phyloP scores from a whole-genome alignment of 2,329 filamentous ascomycete species.

The Dactylonectria estremocensis region DNA sequence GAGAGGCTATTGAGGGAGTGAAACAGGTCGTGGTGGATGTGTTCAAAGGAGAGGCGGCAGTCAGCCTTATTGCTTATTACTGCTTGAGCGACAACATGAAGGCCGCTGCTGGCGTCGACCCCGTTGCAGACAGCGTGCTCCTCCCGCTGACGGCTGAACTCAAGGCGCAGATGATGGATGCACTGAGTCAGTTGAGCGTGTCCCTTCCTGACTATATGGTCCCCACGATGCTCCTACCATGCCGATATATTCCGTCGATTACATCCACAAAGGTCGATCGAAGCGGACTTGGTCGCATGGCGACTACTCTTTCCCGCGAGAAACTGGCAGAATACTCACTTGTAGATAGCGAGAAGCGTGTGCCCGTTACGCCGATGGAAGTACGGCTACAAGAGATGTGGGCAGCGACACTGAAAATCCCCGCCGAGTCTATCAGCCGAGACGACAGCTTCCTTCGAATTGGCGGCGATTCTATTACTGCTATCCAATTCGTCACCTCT shows the following conservation, averaged over 20 bases:
- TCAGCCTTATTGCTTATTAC: not conserved
- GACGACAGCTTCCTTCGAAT: conserved; percentile 32
- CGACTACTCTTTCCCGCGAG: conserved; percentile 22
- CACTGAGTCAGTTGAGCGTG: conserved; percentile 8
- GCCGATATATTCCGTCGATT: conserved; percentile 30
- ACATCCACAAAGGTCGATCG: conserved; percentile 38
- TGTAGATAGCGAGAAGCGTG: not conserved
- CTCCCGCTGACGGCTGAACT: not conserved
- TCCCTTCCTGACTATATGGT: conserved; percentile 39
- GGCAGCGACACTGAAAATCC: conserved; percentile 44
- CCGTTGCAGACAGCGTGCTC: conserved; percentile 3
- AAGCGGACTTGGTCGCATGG: conserved; percentile 23
- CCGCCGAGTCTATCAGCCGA: conserved; percentile 43
- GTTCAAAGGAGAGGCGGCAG: not conserved
- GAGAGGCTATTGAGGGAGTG: not conserved
- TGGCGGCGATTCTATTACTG: conserved; percentile 35
- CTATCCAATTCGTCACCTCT: conserved; percentile 46
- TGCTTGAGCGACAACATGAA: not conserved
- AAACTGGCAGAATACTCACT: conserved; percentile 6
- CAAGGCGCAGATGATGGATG: not conserved
- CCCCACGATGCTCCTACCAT: conserved; percentile 34
- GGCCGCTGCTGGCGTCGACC: not conserved
- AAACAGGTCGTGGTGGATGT: conserved; percentile 15
- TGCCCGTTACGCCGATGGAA: not conserved
- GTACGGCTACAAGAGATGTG: conserved; percentile 50